Evolutionary conservation across 2,329 filamentous ascomycete genomes (phyloP).

Genomic region (Trichoderma sp.): DNA sequence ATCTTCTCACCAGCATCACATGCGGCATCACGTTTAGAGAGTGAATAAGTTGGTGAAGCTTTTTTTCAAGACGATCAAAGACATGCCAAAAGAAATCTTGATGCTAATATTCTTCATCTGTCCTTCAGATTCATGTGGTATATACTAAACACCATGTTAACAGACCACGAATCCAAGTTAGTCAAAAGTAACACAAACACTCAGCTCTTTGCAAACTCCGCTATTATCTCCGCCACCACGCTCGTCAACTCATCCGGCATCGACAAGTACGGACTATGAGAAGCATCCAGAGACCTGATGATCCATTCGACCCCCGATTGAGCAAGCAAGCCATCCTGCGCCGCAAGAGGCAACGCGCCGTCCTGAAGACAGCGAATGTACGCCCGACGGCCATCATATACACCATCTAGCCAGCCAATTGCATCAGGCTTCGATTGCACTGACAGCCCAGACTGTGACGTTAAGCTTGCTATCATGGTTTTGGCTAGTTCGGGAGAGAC

Average conservation of each 20-base stretch:
- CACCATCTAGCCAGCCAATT: neutral
- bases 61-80: no score
- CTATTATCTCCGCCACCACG: neutral
- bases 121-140: neutral
- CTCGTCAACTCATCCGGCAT: neutral
- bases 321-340: neutral
- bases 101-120: neutral
- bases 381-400: neutral
- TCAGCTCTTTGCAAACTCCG: neutral
- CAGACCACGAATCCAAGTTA: neutral
- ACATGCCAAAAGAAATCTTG: no score
- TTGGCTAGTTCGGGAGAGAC: neutral
- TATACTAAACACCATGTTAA: neutral
- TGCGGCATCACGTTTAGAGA: no score
- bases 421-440: neutral
- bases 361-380: neutral
- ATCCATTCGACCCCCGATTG: neutral
- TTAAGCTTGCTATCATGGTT: neutral
- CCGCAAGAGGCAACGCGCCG: neutral
- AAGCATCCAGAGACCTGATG: neutral
- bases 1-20: no score
- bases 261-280: neutral
- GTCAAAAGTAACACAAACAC: neutral
- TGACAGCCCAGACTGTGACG: neutral
- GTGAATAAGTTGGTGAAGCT: no score